Evolutionary conservation across 192 early-diverging fungal genomes (phyloP), one percentile per base, ranked within the genome.

Genomic region (Thamnidium elegans): DNA sequence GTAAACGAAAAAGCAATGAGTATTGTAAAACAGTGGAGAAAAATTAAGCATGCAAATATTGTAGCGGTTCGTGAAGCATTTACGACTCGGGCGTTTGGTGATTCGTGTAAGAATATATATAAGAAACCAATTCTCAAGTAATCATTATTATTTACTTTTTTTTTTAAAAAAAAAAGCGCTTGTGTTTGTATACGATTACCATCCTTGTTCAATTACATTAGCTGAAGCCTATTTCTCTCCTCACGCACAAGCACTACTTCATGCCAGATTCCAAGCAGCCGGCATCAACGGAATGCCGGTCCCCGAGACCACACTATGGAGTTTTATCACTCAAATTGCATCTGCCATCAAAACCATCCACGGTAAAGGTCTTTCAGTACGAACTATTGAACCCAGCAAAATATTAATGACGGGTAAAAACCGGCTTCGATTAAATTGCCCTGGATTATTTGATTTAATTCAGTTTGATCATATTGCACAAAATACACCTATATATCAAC

Each of bases 161-260:
- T 52, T 7, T 44, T 23, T 10, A 52, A 8, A 26, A 23, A 51
- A 23, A 8, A 51, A 36, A 90, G 87, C 97, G n/a, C 81, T 99
- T n/a, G 86, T 98, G 9, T 84, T 99, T 68, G 94, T 97, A 5
- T 95, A 93, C 70, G 96, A 98, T 71, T 97, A 91, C 73, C 89
- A 94, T 78, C 95, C 95, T 8, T 86, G 90, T 20, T 80, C 90
- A 7, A 80, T 77, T 51, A 93, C 93, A 0, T 68, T 94, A 1
- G 81, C 75, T 61, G 78, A 82, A 8, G 85, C 86, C 26, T 85
- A 91, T 72, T 92, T 93, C 62, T 62, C 79, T 6, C 70, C 83
- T 7, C 75, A 76, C 39, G 75, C 77, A n/a, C 83, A 84, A 32
- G 44, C 75, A 39, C 65, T 69, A 3, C 67, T 72, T 2, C 70